Percentiles rank a stretch among this genome's conserved stretches.
Evolutionary conservation across 352 stramenopile genomes (phyloP).

Genomic region (Elongisporangium prolatum): DNA sequence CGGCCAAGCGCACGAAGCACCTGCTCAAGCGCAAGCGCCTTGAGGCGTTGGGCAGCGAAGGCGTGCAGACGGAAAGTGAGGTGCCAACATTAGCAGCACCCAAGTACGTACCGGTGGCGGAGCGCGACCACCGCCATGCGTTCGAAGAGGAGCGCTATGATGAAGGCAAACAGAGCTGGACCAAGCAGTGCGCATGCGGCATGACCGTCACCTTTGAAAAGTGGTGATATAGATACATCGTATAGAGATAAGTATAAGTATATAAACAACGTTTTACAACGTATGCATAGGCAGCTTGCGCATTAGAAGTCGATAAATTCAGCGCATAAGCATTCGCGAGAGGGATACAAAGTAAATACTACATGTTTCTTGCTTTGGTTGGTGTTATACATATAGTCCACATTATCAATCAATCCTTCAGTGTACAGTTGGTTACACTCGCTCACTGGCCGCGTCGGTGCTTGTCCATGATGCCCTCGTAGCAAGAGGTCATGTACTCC

Average conservation of each 20-base stretch:
- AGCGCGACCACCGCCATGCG: slow-evolving; percentile 59
- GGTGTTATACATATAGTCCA: not conserved
- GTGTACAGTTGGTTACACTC: not conserved
- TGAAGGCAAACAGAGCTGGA: slow-evolving; percentile 28
- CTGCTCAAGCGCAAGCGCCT: slow-evolving; percentile 43
- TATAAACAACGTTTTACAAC: too few relatives aligned
- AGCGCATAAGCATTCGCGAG: not conserved
- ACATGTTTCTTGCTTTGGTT: slow-evolving; percentile 1
- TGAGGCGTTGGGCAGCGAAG: slow-evolving; percentile 9
- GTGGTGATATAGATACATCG: slow-evolving; percentile 37
- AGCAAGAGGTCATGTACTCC: slow-evolving; percentile 60
- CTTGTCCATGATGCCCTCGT: slow-evolving; percentile 50
- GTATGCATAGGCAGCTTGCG: too few relatives aligned
- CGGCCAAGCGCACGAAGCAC: slow-evolving; percentile 50
- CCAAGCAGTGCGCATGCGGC: slow-evolving; percentile 50
- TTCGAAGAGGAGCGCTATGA: slow-evolving; percentile 40
- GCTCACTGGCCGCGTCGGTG: slow-evolving; percentile 35
- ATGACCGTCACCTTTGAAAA: slow-evolving; percentile 73
- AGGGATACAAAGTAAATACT: not conserved
- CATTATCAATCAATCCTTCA: too few relatives aligned
- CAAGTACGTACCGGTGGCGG: slow-evolving; percentile 30
- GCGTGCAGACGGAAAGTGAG: slow-evolving; percentile 11
- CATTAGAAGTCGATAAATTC: too few relatives aligned
- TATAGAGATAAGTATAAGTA: not conserved
- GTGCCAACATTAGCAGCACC: too few relatives aligned